Conservation (phyloP, 805 yeast genomes). For the Maudiozyma pseudohumilis region DNA sequence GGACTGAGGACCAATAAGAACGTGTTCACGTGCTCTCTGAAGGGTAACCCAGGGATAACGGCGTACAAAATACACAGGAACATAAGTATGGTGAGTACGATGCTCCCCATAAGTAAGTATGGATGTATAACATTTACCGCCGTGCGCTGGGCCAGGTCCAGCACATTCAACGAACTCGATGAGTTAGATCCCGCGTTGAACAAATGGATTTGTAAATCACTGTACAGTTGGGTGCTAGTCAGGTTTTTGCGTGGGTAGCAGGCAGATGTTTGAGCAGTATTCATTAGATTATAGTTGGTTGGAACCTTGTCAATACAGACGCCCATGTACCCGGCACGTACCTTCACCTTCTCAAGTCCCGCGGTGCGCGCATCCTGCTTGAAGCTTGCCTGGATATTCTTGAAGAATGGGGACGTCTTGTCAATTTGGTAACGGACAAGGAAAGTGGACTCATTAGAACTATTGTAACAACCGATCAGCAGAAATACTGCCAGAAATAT, state of each 20-base stretch:
- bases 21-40: constrained; percentile 20
- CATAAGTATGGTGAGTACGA: constrained; percentile 35
- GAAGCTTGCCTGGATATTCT: constrained; percentile 33
- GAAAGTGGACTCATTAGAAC: constrained; percentile 40
- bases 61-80: constrained; percentile 36
- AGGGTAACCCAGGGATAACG: constrained; percentile 43
- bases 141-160: constrained; percentile 38
- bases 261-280: constrained; percentile 8
- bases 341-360: constrained; percentile 33
- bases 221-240: constrained; percentile 14
- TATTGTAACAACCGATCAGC: constrained; percentile 43
- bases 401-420: constrained; percentile 34
- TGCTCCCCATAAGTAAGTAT: constrained; percentile 39
- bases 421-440: constrained; percentile 43
- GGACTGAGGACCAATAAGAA: constrained; percentile 29
- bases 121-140: constrained; percentile 43
- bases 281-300: constrained; percentile 10
- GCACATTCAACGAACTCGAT: constrained; percentile 32
- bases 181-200: constrained; percentile 21
- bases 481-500: constrained; percentile 45
- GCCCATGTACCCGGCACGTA: constrained; percentile 48
- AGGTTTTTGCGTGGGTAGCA: constrained; percentile 24
- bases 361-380: constrained; percentile 21
- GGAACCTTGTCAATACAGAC: constrained; percentile 39
- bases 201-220: constrained; percentile 21